A percentile compares a stretch with the other conserved stretches of the same genome.
Evolutionary conservation across 1,139 yeast species (phyloP).

Genomic region (Lodderomyces margitis): DNA sequence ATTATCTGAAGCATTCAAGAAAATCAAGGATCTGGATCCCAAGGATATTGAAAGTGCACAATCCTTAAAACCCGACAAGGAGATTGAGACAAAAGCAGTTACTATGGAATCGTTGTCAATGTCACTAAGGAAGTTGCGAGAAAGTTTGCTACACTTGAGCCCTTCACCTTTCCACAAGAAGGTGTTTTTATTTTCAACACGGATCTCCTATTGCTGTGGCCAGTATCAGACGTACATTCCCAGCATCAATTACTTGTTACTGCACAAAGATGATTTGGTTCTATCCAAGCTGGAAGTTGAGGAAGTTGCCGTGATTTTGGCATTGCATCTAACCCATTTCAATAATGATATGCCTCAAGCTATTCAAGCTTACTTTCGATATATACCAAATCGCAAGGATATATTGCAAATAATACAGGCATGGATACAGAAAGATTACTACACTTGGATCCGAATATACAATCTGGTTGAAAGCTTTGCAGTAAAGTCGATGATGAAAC

Average conservation of each 20-base stretch:
- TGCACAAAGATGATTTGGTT: conserved; percentile 12
- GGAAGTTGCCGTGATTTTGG: conserved; percentile 41
- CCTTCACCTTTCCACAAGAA: conserved; percentile 42
- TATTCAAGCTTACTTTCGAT: conserved; percentile 27
- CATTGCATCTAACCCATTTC: conserved; percentile 50
- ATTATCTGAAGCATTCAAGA: conserved; percentile 18
- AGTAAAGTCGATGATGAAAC: conserved; percentile 37
- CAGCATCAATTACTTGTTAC: conserved; percentile 42
- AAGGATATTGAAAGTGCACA: conserved; percentile 8
- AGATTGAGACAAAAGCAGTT: neutral
- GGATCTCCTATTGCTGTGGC: conserved; percentile 46
- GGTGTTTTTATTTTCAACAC: conserved; percentile 51
- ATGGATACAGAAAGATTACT: conserved; percentile 41
- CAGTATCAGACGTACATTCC: conserved; percentile 61
- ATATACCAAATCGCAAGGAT: conserved; percentile 24
- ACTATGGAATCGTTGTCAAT: conserved; percentile 28
- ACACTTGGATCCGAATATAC: conserved; percentile 40
- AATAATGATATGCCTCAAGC: conserved; percentile 37
- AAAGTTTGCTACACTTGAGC: conserved; percentile 42
- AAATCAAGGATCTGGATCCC: conserved; percentile 12
- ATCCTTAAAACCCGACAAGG: conserved; percentile 1
- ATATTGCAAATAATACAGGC: conserved; percentile 27
- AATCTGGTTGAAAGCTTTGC: conserved; percentile 30
- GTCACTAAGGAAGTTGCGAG: conserved; percentile 49
- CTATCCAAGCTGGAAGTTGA: conserved; percentile 25